A percentile compares a stretch with the other conserved stretches of the same genome.
These are phyloP conservation scores for Thymus quinquecostatus DNA, from an alignment of 257 asterid genomes.

Conservation along the genomic window DNA sequence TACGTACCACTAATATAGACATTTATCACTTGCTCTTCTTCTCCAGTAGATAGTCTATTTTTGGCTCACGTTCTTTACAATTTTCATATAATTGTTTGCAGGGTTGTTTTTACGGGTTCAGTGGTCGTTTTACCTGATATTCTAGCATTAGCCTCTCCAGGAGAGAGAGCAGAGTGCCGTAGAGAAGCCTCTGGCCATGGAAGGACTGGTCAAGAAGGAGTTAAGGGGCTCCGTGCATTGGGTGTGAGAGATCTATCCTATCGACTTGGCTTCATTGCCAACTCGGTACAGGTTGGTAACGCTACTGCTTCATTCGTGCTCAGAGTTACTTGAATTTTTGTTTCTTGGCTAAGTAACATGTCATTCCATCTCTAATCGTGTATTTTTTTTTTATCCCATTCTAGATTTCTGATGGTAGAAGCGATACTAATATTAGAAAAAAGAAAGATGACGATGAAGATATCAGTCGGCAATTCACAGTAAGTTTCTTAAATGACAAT, in stretches of 20 bases:
- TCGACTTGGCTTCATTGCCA: conserved; percentile 95
- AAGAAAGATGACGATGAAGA: conserved; percentile 81
- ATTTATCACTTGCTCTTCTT: background rate
- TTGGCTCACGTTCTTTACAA: conserved; percentile 13
- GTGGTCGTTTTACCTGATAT: conserved; percentile 93
- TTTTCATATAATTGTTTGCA: conserved; percentile 39
- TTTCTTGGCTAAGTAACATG: background rate
- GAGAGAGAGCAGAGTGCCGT: conserved; percentile 88
- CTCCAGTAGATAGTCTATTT: conserved; percentile 6
- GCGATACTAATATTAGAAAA: conserved; percentile 68
- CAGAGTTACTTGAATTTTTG: background rate
- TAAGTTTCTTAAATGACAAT: conserved; percentile 38
- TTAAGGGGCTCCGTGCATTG: conserved; percentile 89
- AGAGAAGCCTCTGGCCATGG: conserved; percentile 85
- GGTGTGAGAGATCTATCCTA: conserved; percentile 95
- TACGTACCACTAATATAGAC: conserved; percentile 37
- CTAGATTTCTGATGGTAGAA: conserved; percentile 87
- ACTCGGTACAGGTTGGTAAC: conserved; percentile 79
- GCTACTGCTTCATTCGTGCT: conserved; percentile 26
- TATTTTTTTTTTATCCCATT: conserved; percentile 17
- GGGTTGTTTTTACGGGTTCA: conserved; percentile 95
- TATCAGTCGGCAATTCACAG: conserved; percentile 68
- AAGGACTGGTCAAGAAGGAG: conserved; percentile 78
- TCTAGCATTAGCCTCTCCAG: conserved; percentile 87
- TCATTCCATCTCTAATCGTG: conserved; percentile 12